These are phyloP conservation scores for Mangifera indica DNA, from an alignment of 345 rosid species.

Conservation along the genomic window DNA sequence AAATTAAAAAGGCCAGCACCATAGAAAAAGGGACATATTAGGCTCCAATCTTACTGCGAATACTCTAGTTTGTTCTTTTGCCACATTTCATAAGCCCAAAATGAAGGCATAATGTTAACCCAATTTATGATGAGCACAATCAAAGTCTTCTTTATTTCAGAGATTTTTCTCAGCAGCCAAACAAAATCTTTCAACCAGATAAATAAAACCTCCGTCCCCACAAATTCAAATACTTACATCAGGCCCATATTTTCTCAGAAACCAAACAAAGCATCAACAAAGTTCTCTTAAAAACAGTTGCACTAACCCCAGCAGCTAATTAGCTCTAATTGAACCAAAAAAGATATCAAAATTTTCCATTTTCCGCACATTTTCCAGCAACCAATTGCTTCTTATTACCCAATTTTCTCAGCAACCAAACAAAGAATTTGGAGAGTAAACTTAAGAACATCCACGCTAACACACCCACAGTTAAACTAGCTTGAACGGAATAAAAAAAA, in stretches of 20 bases:
- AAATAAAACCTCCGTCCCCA: too few relatives aligned
- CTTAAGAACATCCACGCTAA: too few relatives aligned
- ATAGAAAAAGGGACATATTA: neutral
- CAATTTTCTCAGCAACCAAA: slow-evolving; percentile 11
- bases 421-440: neutral
- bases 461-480: too few relatives aligned
- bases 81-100: neutral
- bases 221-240: too few relatives aligned
- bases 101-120: neutral
- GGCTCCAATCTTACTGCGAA: neutral
- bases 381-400: neutral
- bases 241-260: too few relatives aligned
- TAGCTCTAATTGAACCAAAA: neutral
- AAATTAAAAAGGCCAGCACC: neutral
- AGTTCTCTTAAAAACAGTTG: too few relatives aligned
- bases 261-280: too few relatives aligned
- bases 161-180: too few relatives aligned
- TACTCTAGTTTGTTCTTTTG: slow-evolving; percentile 4
- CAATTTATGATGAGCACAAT: too few relatives aligned
- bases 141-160: too few relatives aligned
- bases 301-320: too few relatives aligned
- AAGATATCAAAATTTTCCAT: neutral
- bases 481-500: neutral
- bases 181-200: too few relatives aligned
- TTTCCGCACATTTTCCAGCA: neutral